A percentile compares a stretch with the other conserved stretches of the same genome.
Conservation (phyloP, 306 rosid species). For the Cucumis cinereus region DNA sequence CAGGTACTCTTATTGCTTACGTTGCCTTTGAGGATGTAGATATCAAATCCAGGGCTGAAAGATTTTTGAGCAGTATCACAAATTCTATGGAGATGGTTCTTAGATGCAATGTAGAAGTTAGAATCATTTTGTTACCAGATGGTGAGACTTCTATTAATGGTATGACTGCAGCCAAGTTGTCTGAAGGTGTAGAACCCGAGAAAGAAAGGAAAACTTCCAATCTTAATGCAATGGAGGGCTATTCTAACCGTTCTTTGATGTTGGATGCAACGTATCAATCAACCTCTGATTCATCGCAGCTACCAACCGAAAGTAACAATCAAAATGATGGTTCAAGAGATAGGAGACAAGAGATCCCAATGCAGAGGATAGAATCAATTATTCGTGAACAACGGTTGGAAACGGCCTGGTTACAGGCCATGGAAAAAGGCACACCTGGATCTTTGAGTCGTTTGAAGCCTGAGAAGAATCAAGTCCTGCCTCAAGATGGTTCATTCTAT, state of each 20-base stretch:
- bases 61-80: slow-evolving; percentile 88
- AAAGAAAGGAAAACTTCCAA: slow-evolving; percentile 33
- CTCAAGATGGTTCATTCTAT: slow-evolving; percentile 55
- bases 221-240: slow-evolving; percentile 24
- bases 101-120: slow-evolving; percentile 76
- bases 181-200: slow-evolving; percentile 26
- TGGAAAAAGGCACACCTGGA: slow-evolving; percentile 86
- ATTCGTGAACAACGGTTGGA: slow-evolving; percentile 89
- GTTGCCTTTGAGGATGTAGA: slow-evolving; percentile 65
- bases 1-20: slow-evolving; percentile 79
- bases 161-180: slow-evolving; percentile 27
- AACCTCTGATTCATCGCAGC: slow-evolving; percentile 43
- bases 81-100: slow-evolving; percentile 91
- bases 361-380: slow-evolving; percentile 87
- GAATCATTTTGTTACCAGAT: slow-evolving; percentile 67
- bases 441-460: slow-evolving; percentile 68
- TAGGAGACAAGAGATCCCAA: slow-evolving; percentile 52
- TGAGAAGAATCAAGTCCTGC: slow-evolving; percentile 89
- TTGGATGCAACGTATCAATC: slow-evolving; percentile 42
- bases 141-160: slow-evolving; percentile 45
- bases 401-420: slow-evolving; percentile 91
- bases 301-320: slow-evolving; percentile 32
- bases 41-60: slow-evolving; percentile 80
- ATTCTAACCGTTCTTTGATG: slow-evolving; percentile 39
- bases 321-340: slow-evolving; percentile 29